These are phyloP conservation scores for Blastobotrys mokoenaii DNA, from an alignment of 805 yeast genomes.

Conservation along the genomic window DNA sequence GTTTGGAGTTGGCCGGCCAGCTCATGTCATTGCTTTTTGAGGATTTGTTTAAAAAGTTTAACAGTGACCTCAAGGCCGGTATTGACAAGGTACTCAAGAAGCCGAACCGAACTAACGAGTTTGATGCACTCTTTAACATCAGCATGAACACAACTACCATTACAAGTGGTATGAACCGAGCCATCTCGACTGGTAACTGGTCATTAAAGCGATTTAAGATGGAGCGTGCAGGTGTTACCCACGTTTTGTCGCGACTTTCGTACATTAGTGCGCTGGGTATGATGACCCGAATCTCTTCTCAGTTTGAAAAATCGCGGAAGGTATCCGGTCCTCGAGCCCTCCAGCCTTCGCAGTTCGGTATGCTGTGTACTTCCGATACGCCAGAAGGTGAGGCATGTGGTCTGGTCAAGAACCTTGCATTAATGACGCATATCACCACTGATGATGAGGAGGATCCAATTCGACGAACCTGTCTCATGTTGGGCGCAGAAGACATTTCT, in stretches of 20 bases:
- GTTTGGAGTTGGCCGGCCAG: conserved; percentile 96
- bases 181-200: conserved; percentile 99
- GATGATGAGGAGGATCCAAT: conserved; percentile 95
- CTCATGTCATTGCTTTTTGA: conserved; percentile 90
- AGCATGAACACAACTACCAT: conserved; percentile 88
- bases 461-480: conserved; percentile 58
- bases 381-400: conserved; percentile 99
- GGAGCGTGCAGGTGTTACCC: conserved; percentile 99
- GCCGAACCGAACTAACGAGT: conserved; percentile 90
- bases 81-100: conserved; percentile 90
- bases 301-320: conserved; percentile 94
- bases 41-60: conserved; percentile 94
- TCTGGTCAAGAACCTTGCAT: conserved; percentile 88
- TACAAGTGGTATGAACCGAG: conserved; percentile 89
- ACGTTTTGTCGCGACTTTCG: conserved; percentile 82
- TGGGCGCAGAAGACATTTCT: conserved; percentile 86
- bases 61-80: conserved; percentile 86
- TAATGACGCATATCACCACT: conserved; percentile 98
- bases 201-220: conserved; percentile 95
- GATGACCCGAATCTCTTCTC: conserved; percentile 99
- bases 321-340: conserved; percentile 98
- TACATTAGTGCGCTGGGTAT: conserved; percentile 94
- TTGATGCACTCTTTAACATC: conserved; percentile 84
- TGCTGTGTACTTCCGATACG: conserved; percentile 97
- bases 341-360: conserved; percentile 98